Evolutionary conservation across 768 basidiomycete species (phyloP).

Genomic region (Phylloporus arenicola): DNA sequence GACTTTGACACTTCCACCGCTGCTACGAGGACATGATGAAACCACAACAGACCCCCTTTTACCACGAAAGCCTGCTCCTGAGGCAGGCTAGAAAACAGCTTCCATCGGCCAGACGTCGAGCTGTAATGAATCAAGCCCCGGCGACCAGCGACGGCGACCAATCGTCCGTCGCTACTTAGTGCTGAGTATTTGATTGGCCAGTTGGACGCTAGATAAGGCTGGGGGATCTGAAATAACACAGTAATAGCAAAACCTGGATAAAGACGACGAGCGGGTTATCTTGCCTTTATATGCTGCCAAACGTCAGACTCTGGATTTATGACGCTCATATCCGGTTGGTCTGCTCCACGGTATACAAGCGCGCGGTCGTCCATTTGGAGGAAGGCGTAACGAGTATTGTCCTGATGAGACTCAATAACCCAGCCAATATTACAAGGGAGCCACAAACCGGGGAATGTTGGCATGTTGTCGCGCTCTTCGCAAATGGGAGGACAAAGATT

Average conservation of each 20-base stretch:
- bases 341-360: slow-evolving; percentile 90
- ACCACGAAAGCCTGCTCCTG: slow-evolving; percentile 88
- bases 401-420: slow-evolving; percentile 42
- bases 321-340: slow-evolving; percentile 96
- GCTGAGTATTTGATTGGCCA: slow-evolving; percentile 95
- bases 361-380: slow-evolving; percentile 93
- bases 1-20: slow-evolving; percentile 80
- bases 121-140: slow-evolving; percentile 92
- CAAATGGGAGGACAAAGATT: slow-evolving; percentile 84
- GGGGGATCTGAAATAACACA: slow-evolving; percentile 62
- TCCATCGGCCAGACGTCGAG: slow-evolving; percentile 92
- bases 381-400: slow-evolving; percentile 94
- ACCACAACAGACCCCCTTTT: slow-evolving; percentile 92
- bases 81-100: slow-evolving; percentile 69
- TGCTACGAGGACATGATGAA: slow-evolving; percentile 89
- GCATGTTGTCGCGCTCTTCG: slow-evolving; percentile 88
- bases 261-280: slow-evolving; percentile 2
- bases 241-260: background rate
- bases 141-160: slow-evolving; percentile 90
- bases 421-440: background rate
- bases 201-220: slow-evolving; percentile 80
- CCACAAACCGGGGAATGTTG: slow-evolving; percentile 81
- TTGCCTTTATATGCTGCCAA: slow-evolving; percentile 93
- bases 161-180: slow-evolving; percentile 82
- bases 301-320: slow-evolving; percentile 98